Evolutionary conservation across 2,329 filamentous ascomycete genomes (phyloP).

Genomic region (Helotiales sp.): DNA sequence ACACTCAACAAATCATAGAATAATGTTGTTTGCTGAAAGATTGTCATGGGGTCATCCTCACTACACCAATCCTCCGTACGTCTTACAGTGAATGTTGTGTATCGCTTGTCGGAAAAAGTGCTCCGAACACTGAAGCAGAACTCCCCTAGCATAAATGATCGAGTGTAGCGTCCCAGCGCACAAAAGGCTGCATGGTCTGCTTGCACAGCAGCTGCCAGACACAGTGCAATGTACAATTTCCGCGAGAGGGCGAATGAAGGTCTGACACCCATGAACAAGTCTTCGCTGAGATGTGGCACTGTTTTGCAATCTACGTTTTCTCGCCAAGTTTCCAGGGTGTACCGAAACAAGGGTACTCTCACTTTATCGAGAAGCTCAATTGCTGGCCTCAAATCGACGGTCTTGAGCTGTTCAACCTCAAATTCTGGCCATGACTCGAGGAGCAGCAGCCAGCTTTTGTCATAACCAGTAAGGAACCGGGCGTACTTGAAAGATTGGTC

Average conservation of each 20-base stretch:
- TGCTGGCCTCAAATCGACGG: background rate
- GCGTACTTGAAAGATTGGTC: background rate
- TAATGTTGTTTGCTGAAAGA: too few species aligned
- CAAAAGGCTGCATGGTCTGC: background rate
- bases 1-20: background rate
- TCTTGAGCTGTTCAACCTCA: background rate
- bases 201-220: background rate
- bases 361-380: background rate
- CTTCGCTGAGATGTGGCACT: too few species aligned
- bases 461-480: background rate
- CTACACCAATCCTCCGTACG: background rate
- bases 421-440: background rate
- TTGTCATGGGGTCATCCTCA: background rate
- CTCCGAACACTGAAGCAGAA: too few species aligned
- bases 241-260: too few species aligned
- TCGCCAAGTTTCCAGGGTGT: background rate
- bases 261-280: too few species aligned
- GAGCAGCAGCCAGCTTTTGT: background rate
- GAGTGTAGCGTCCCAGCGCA: background rate
- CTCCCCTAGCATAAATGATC: background rate
- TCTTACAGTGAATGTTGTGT: background rate
- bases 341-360: background rate
- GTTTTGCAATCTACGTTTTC: too few species aligned
- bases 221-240: background rate
- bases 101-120: background rate